Evolutionary conservation across 1,139 yeast genomes (phyloP), one percentile per base, ranked within the genome.

Genomic region (Scheffersomyces lignicola): DNA sequence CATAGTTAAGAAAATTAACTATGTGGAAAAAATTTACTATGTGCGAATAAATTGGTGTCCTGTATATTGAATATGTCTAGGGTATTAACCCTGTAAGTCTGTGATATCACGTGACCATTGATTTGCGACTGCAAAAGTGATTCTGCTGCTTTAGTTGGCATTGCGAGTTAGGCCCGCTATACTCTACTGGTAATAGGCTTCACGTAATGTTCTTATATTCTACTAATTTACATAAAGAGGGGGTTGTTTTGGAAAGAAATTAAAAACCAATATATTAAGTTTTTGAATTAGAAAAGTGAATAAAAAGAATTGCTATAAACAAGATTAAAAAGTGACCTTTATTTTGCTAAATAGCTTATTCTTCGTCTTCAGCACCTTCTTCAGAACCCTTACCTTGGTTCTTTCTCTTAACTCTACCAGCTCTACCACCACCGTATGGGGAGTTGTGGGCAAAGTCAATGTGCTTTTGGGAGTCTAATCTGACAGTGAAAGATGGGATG

Each of bases 341-440:
- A 8, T 18, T 3, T 16, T 10, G 11, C 25, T 31, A 49, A 52
- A 38, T 50, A 49, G 60, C 61, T 73, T 77, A 76, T 63, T 75
- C 78, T 48, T 80, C 94, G 49, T 68, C 76, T 58, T 76, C 94
- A 54, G 70, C 92, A 50, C 62, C 87, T 48, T 67, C 92, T 46
- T 66, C 89, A 53, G 65, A 78, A 56, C 68, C 81, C 70, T 78
- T 82, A 68, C 75, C 82, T 70, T 83, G 86, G 82, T 85, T 81
- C 79, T 80, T 90, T 87, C 98, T 89, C 84, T 94, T 94, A 65
- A 88, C 96, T 83, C 98, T 94, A 73, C 99, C 99, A 60, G 98
- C 94, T 80, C 98, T 92, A 61, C 97, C 98, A 79, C 98, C 98
- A 72, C 98, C 98, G 88, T 87, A 92, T 74, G 99, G 98, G 56